Percentiles rank a stretch among this genome's conserved stretches.
Conservation (phyloP, 495 filamentous ascomycete species). For the Lasiosphaeris hirsuta region DNA sequence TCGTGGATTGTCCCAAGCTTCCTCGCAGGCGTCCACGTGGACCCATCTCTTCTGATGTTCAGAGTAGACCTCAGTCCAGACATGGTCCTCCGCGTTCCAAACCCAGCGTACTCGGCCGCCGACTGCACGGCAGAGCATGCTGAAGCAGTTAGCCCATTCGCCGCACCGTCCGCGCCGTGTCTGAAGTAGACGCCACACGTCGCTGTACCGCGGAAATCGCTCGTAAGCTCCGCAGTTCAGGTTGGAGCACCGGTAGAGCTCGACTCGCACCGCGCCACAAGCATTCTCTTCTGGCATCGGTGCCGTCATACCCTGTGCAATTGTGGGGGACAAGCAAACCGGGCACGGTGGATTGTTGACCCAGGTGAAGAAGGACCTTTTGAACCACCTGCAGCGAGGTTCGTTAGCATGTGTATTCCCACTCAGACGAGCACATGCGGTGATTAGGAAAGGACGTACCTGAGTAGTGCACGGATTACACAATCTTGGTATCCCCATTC, state of each 20-base stretch:
- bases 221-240: conserved; percentile 69
- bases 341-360: conserved; percentile 92
- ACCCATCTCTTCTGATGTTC: conserved; percentile 92
- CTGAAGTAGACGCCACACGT: conserved; percentile 90
- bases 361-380: conserved; percentile 89
- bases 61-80: conserved; percentile 97
- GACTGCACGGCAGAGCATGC: conserved; percentile 93
- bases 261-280: conserved; percentile 78
- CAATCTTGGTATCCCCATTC: conserved; percentile 99
- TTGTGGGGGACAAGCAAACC: conserved; percentile 75
- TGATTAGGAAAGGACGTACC: conserved; percentile 43
- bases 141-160: conserved; percentile 99
- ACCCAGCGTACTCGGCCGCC: conserved; percentile 93
- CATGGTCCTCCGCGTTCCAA: conserved; percentile 96
- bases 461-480: conserved; percentile 83
- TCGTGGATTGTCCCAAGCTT: conserved; percentile 89
- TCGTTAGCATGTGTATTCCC: conserved; percentile 24
- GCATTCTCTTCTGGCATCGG: conserved; percentile 87
- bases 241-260: conserved; percentile 81
- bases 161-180: conserved; percentile 80
- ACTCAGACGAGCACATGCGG: too few species aligned
- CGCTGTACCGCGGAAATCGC: conserved; percentile 90
- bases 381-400: conserved; percentile 75
- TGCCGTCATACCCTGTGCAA: conserved; percentile 73
- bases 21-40: conserved; percentile 95